Base-by-base conservation (phyloP, 2,329 filamentous ascomycete genomes). In the Cercospora berteroae region DNA sequence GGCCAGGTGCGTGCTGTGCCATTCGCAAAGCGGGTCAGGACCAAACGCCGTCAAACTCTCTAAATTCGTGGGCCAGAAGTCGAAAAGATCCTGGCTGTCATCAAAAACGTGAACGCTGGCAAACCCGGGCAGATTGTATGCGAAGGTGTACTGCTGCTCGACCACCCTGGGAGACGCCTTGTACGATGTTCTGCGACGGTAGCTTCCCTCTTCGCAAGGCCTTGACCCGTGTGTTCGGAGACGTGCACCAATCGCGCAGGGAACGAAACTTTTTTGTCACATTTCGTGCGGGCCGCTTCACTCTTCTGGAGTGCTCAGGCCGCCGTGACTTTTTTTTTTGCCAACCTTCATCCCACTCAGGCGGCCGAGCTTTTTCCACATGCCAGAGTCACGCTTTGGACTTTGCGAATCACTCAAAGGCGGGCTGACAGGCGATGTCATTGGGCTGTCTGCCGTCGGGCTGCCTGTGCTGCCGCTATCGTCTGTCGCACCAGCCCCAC, bases 381-480 rank as follows among this genome's bases (percentile, higher is more conserved):
- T 75, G 20, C 76, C 77, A 25, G 76, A 77, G 67, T 79, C 77
- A 48, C 77, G 72, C 65, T 76, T 76, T 9, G 74, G 74, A 60
- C 74, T 75, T 50, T 68, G 62, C 5, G 63, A 64, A 57, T 78
- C 78, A 67, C 76, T 75, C 61, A 73, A 86, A 0, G 90, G 90
- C 36, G 91, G 89, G 3, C 89, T 91, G 2, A 86, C 91, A 0
- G 90, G 90, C 0, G 91, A 91, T 3, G 91, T 93, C 83, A 92
- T 89, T 85, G 89, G 74, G 90, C 61, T 80, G 2, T 81, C 80
- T 68, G 73, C 75, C 66, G 71, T 70, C 50, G 74, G 77, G 67
- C 88, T 88, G 66, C 83, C 83, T n/a, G 85, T 84, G 69, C 85
- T 86, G 65, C 85, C 86, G 67, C 86, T 90, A 76, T 92, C 90